Evolutionary conservation across 2,329 filamentous ascomycete genomes (phyloP).

Genomic region (Stemphylium beticola): DNA sequence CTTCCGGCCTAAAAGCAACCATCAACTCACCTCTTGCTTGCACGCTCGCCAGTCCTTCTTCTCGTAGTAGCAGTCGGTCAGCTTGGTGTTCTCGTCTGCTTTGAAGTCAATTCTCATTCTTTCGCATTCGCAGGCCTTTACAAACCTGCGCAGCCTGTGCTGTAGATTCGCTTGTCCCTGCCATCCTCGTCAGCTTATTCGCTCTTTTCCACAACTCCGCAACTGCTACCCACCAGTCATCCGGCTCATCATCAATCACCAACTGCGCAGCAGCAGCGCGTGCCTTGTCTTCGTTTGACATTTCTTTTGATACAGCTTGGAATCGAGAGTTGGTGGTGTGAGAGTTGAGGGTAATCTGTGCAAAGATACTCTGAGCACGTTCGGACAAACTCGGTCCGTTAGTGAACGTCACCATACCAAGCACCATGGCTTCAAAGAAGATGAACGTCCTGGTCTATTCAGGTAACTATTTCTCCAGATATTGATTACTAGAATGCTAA

Average conservation of each 20-base stretch:
- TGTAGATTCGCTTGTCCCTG: slow-evolving; percentile 98
- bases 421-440: slow-evolving; percentile 67
- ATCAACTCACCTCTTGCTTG: slow-evolving; percentile 76
- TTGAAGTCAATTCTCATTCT: background rate
- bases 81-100: slow-evolving; percentile 81
- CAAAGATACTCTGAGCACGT: slow-evolving; percentile 26
- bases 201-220: slow-evolving; percentile 10
- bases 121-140: background rate
- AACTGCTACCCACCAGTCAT: slow-evolving; percentile 78
- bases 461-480: slow-evolving; percentile 58
- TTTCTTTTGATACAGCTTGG: slow-evolving; percentile 36
- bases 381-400: slow-evolving; percentile 40
- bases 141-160: slow-evolving; percentile 87
- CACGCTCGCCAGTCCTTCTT: slow-evolving; percentile 96
- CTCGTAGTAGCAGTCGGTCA: slow-evolving; percentile 95
- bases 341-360: slow-evolving; percentile 8
- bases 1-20: slow-evolving; percentile 23
- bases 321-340: slow-evolving; percentile 3
- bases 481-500: background rate
- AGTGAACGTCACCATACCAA: slow-evolving; percentile 25
- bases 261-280: slow-evolving; percentile 42
- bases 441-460: slow-evolving; percentile 95
- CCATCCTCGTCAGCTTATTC: slow-evolving; percentile 24
- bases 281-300: slow-evolving; percentile 64
- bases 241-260: slow-evolving; percentile 82